phyloP scores from a whole-genome alignment of 345 rosid species.

The Brassica nigra region DNA sequence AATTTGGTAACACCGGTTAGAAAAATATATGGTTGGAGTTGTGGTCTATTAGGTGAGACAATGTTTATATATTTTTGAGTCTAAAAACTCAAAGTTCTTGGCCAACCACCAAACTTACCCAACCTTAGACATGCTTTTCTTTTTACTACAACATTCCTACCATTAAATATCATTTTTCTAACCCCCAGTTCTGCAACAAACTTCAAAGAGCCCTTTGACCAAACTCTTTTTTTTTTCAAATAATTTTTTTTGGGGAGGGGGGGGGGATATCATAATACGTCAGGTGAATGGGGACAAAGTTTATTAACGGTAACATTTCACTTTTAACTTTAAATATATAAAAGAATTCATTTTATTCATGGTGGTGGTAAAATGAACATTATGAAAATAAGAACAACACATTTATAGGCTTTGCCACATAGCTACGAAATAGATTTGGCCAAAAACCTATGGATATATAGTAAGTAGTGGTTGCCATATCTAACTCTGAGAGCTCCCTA shows the following conservation, averaged over 20 bases:
- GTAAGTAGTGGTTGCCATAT: constrained; percentile 39
- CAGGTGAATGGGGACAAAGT: background rate
- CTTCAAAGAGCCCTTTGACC: background rate
- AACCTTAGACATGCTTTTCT: constrained; percentile 4
- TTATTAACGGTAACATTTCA: constrained; percentile 30
- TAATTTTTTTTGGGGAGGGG: background rate
- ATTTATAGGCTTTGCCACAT: constrained; percentile 32
- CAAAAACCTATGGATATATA: constrained; percentile 21
- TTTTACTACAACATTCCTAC: constrained; percentile 17
- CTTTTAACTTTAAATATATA: background rate
- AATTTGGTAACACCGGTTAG: constrained; percentile 10
- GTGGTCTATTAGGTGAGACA: constrained; percentile 32
- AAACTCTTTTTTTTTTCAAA: background rate
- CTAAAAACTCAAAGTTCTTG: constrained; percentile 25
- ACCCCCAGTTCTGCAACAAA: background rate
- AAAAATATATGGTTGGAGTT: constrained; percentile 22
- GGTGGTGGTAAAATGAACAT: constrained; percentile 19
- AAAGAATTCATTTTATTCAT: background rate
- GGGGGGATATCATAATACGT: background rate
- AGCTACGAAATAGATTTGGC: constrained; percentile 38
- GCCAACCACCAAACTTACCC: constrained; percentile 41
- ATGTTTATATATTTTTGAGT: background rate
- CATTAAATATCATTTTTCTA: background rate
- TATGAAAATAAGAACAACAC: background rate
- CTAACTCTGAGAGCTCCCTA: constrained; percentile 33